A percentile compares a stretch with the other conserved stretches of the same genome.
phyloP scores from a whole-genome alignment of 208 protist genomes.

The Trypanosomatidae sp. region DNA sequence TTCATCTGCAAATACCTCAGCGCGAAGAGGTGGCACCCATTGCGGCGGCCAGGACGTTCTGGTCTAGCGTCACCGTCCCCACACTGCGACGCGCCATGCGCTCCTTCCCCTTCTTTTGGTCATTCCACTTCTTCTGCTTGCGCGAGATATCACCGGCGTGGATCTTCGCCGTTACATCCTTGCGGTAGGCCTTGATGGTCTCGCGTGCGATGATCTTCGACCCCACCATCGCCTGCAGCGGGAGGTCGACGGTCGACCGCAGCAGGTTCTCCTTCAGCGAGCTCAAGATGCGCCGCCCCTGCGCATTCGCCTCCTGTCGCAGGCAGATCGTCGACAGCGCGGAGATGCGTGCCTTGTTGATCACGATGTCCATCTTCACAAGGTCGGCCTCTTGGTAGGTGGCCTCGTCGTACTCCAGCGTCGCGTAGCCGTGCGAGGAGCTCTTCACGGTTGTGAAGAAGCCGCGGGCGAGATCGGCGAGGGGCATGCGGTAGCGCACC shows the following conservation, averaged over 20 bases:
- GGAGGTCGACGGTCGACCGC: slow-evolving; percentile 90
- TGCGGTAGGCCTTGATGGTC: slow-evolving; percentile 92
- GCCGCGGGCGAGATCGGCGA: slow-evolving; percentile 94
- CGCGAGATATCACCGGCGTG: slow-evolving; percentile 96
- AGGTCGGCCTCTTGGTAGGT: slow-evolving; percentile 89
- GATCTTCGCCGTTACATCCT: slow-evolving; percentile 95
- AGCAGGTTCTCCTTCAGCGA: slow-evolving; percentile 89
- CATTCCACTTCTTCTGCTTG: slow-evolving; percentile 96
- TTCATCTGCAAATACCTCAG: too few species aligned
- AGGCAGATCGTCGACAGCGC: slow-evolving; percentile 92
- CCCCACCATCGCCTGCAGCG: slow-evolving; percentile 90
- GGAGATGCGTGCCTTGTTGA: slow-evolving; percentile 93
- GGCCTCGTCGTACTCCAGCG: slow-evolving; percentile 94
- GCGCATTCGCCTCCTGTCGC: slow-evolving; percentile 45
- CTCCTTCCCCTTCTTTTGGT: slow-evolving; percentile 98
- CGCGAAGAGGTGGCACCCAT: slow-evolving; percentile 70
- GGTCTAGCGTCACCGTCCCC: slow-evolving; percentile 91
- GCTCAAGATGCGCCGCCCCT: slow-evolving; percentile 73
- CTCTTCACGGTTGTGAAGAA: slow-evolving; percentile 96
- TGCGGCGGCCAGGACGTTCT: slow-evolving; percentile 90
- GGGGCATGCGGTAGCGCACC: slow-evolving; percentile 90
- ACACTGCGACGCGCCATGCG: slow-evolving; percentile 92
- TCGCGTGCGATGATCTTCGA: slow-evolving; percentile 92
- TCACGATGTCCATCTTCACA: slow-evolving; percentile 92
- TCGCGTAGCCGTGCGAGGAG: slow-evolving; percentile 92